phyloP scores from a whole-genome alignment of 495 filamentous ascomycete genomes.

The Hyphodiscus hymeniophilus region DNA sequence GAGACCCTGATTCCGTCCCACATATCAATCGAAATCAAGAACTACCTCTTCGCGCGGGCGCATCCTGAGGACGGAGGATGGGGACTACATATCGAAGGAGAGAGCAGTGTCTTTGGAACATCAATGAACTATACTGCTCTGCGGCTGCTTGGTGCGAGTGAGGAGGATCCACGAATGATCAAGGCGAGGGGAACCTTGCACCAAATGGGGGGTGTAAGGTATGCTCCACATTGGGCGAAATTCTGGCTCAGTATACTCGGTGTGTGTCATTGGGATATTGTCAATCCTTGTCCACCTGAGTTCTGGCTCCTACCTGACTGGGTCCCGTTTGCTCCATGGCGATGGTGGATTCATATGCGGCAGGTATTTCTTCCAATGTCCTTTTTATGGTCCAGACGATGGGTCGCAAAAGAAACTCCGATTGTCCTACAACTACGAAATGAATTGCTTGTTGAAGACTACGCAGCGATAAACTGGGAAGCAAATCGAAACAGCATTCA shows the following conservation, averaged over 20 bases:
- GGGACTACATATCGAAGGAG: conserved; percentile 94
- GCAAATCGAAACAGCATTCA: conserved; percentile 77
- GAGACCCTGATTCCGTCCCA: conserved; percentile 78
- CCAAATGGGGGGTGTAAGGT: conserved; percentile 75
- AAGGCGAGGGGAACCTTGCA: conserved; percentile 80
- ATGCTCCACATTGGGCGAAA: conserved; percentile 91
- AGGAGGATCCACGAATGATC: conserved; percentile 77
- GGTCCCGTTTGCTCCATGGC: conserved; percentile 90
- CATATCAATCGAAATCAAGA: conserved; percentile 80
- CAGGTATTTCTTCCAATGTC: conserved; percentile 89
- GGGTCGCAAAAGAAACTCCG: conserved; percentile 61
- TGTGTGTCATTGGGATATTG: conserved; percentile 80
- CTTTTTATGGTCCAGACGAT: conserved; percentile 76
- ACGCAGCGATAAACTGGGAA: conserved; percentile 67
- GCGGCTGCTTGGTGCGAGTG: conserved; percentile 78
- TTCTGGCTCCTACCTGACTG: conserved; percentile 94
- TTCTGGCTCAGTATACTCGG: conserved; percentile 83
- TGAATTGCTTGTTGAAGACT: conserved; percentile 78
- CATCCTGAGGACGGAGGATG: conserved; percentile 88
- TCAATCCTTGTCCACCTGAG: conserved; percentile 90
- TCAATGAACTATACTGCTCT: conserved; percentile 82
- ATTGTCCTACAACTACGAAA: conserved; percentile 64
- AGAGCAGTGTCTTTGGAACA: conserved; percentile 87
- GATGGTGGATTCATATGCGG: conserved; percentile 98
- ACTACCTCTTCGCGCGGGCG: conserved; percentile 85